Percentiles rank a stretch among this genome's conserved stretches.
These are phyloP conservation scores for Mucor indicus DNA, from an alignment of 371 early-diverging fungal species.

Conservation along the genomic window DNA sequence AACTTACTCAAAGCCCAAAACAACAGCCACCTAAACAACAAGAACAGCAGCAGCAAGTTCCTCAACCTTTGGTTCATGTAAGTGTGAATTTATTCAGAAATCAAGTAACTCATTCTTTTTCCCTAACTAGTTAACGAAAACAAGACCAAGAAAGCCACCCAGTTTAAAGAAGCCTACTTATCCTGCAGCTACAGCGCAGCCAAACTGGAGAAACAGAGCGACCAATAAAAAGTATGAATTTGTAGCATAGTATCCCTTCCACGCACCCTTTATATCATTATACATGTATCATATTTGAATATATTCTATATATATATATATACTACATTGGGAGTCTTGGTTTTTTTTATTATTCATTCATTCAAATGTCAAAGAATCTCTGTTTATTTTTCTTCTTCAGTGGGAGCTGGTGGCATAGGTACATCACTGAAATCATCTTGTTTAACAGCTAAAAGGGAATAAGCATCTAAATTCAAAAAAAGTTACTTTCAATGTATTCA, in stretches of 20 bases:
- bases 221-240: conserved; percentile 9
- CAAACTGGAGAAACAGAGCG: conserved; percentile 19
- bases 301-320: background rate
- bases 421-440: conserved; percentile 65
- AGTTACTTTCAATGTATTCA: background rate
- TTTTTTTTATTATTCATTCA: conserved; percentile 1
- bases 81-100: too few species aligned
- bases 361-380: conserved; percentile 2
- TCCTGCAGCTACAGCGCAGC: conserved; percentile 19
- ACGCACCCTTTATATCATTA: too few species aligned
- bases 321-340: background rate
- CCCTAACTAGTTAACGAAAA: conserved; percentile 14
- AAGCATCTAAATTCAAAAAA: conserved; percentile 29
- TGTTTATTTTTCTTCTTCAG: conserved; percentile 12
- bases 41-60: too few species aligned
- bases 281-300: too few species aligned
- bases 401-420: conserved; percentile 35
- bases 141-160: conserved; percentile 19
- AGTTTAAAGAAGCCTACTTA: conserved; percentile 17
- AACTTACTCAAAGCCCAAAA: background rate
- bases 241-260: too few species aligned
- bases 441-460: conserved; percentile 55
- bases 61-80: too few species aligned
- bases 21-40: too few species aligned
- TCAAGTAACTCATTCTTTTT: too few species aligned